Conservation (phyloP, 179 eudicot genomes). For the Kewa caespitosa region DNA sequence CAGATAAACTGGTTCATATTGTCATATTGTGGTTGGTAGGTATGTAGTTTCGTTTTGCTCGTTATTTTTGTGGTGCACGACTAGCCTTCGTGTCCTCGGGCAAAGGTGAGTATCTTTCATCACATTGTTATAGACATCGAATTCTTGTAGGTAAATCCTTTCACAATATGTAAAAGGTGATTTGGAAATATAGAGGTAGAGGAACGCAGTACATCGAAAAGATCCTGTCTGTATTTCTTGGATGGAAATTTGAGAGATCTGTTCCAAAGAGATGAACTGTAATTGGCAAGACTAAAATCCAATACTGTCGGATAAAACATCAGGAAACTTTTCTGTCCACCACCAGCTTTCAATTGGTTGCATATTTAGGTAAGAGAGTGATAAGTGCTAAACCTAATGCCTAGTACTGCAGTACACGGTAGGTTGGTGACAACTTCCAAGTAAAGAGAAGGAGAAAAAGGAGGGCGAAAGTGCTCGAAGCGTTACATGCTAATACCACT, state of each 20-base stretch:
- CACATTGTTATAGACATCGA: no score
- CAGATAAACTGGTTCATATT: no score
- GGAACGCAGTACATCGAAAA: no score
- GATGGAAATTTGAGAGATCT: neutral
- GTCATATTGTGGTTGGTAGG: neutral
- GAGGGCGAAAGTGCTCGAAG: neutral
- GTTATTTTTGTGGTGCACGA: neutral
- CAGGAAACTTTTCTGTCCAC: neutral
- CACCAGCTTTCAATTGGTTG: neutral
- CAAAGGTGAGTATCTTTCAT: neutral
- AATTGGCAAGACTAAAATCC: neutral
- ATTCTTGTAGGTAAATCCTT: no score
- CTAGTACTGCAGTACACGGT: slow-evolving; percentile 14
- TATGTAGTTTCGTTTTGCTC: neutral
- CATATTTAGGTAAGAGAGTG: neutral
- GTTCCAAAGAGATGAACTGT: neutral
- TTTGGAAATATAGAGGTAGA: no score
- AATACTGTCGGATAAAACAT: slow-evolving; percentile 20
- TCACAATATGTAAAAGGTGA: no score
- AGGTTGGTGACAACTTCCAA: neutral
- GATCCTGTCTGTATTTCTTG: no score
- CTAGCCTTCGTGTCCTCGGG: neutral
- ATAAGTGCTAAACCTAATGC: slow-evolving; percentile 14
- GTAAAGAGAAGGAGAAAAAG: slow-evolving; percentile 1
- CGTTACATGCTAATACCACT: slow-evolving; percentile 40